Percentiles rank a stretch among this genome's conserved stretches.
These are phyloP conservation scores for Amauroascus niger DNA, from an alignment of 2,329 filamentous ascomycete species.

Conservation along the genomic window DNA sequence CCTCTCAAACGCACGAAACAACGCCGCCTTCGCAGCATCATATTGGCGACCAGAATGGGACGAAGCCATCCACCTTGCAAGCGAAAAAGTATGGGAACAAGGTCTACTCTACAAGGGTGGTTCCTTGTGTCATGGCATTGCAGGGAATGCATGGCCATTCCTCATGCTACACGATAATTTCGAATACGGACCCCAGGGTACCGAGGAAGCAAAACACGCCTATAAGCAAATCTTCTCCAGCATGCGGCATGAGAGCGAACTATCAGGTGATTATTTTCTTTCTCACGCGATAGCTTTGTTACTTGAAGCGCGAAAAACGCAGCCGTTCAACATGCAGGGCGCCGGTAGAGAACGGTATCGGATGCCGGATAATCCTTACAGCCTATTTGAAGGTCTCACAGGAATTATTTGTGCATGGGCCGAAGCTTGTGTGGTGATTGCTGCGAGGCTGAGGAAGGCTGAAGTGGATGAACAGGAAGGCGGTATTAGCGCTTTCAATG, in stretches of 20 bases:
- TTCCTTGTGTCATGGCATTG: conserved; percentile 34
- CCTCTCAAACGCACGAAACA: conserved; percentile 27
- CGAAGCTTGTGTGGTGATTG: conserved; percentile 31
- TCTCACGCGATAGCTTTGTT: conserved; percentile 32
- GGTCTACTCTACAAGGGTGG: conserved; percentile 36
- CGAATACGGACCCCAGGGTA: conserved; percentile 24
- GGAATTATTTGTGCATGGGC: conserved; percentile 36
- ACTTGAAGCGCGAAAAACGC: conserved; percentile 31
- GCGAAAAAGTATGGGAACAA: conserved; percentile 34
- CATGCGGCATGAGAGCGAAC: conserved; percentile 12
- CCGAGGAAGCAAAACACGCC: conserved; percentile 20
- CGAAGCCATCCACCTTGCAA: conserved; percentile 26
- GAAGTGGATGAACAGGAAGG: conserved; percentile 15
- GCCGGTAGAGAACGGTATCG: conserved; percentile 25
- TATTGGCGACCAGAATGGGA: conserved; percentile 35
- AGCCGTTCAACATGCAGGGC: conserved; percentile 26
- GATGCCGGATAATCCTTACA: conserved; percentile 34
- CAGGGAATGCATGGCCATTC: conserved; percentile 36
- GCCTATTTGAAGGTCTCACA: conserved; percentile 33
- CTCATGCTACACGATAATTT: conserved; percentile 31
- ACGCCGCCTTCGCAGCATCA: conserved; percentile 19
- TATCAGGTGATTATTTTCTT: conserved; percentile 31
- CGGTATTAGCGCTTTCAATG: neutral
- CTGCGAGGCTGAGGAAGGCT: conserved; percentile 29
- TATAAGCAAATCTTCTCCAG: conserved; percentile 18